Evolutionary conservation across 805 yeast genomes (phyloP).

Genomic region (Saturnispora kantuleensis): DNA sequence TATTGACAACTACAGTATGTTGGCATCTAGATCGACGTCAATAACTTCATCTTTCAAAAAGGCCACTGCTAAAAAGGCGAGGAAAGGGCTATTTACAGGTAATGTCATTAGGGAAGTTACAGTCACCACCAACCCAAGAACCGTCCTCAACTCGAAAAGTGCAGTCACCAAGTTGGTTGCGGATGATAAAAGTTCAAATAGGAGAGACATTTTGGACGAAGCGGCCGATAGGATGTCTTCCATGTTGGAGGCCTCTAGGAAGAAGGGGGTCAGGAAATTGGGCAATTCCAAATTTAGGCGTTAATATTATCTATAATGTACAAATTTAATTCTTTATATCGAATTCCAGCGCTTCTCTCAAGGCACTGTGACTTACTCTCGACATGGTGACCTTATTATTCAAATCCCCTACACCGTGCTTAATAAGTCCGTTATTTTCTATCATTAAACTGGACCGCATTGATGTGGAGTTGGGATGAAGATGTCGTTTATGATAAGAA

Average conservation of each 20-base stretch:
- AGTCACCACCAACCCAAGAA: conserved; percentile 22
- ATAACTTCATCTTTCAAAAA: conserved; percentile 23
- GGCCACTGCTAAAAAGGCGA: conserved; percentile 11
- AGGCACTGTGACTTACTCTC: conserved; percentile 37
- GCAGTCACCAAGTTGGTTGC: conserved; percentile 22
- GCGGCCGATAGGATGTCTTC: conserved; percentile 12
- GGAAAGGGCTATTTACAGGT: conserved; percentile 19
- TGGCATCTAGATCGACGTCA: conserved; percentile 19
- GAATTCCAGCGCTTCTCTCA: conserved; percentile 35
- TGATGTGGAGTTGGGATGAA: not conserved
- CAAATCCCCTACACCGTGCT: conserved; percentile 34
- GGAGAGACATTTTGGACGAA: conserved; percentile 7
- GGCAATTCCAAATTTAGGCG: conserved; percentile 6
- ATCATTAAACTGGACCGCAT: conserved; percentile 29
- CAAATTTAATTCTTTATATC: conserved; percentile 11
- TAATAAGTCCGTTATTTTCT: conserved; percentile 33
- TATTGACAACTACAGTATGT: conserved; percentile 15
- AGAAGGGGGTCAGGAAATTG: conserved; percentile 9
- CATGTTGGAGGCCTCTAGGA: conserved; percentile 12
- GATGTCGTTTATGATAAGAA: not conserved
- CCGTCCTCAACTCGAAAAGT: conserved; percentile 18
- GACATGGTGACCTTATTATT: conserved; percentile 26
- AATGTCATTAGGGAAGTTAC: conserved; percentile 21
- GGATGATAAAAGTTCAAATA: not conserved
- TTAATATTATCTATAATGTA: not conserved